A percentile compares a stretch with the other conserved stretches of the same genome.
Evolutionary conservation across 2,329 filamentous ascomycete genomes (phyloP).

Genomic region (Mycosphaerella arachidis): DNA sequence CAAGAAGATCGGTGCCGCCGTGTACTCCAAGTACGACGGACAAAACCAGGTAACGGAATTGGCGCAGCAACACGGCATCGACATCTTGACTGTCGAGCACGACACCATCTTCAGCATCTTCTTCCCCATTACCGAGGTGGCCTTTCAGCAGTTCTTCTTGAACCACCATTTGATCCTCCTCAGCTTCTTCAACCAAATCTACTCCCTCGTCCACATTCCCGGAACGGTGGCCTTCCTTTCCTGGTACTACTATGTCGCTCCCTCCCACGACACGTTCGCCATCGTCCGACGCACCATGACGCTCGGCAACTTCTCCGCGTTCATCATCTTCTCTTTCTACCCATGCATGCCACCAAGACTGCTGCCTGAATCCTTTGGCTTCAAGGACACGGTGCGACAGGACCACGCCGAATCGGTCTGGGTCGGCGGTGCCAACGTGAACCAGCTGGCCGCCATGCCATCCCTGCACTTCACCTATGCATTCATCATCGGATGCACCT

Average conservation of each 20-base stretch:
- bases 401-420: constrained; percentile 45
- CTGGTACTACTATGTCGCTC: constrained; percentile 60
- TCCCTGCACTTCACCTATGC: constrained; percentile 54
- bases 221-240: constrained; percentile 31
- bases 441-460: constrained; percentile 45
- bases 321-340: constrained; percentile 50
- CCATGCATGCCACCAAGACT: constrained; percentile 52
- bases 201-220: constrained; percentile 58
- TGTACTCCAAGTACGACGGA: constrained; percentile 32
- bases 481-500: constrained; percentile 48
- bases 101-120: constrained; percentile 47
- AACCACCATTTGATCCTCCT: constrained; percentile 50
- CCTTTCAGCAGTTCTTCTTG: constrained; percentile 56
- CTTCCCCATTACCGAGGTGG: constrained; percentile 50
- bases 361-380: constrained; percentile 42
- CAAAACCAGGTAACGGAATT: constrained; percentile 50
- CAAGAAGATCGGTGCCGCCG: constrained; percentile 9
- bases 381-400: constrained; percentile 46
- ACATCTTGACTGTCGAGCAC: constrained; percentile 54
- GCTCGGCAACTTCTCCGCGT: constrained; percentile 52
- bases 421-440: constrained; percentile 45
- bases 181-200: constrained; percentile 55
- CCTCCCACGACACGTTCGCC: constrained; percentile 44
- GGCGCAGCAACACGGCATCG: constrained; percentile 53
- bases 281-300: constrained; percentile 44